Percentiles rank a stretch among this genome's conserved stretches.
These are phyloP conservation scores for Paradendryphiella salina DNA, from an alignment of 2,329 filamentous ascomycete genomes.

Conservation along the genomic window DNA sequence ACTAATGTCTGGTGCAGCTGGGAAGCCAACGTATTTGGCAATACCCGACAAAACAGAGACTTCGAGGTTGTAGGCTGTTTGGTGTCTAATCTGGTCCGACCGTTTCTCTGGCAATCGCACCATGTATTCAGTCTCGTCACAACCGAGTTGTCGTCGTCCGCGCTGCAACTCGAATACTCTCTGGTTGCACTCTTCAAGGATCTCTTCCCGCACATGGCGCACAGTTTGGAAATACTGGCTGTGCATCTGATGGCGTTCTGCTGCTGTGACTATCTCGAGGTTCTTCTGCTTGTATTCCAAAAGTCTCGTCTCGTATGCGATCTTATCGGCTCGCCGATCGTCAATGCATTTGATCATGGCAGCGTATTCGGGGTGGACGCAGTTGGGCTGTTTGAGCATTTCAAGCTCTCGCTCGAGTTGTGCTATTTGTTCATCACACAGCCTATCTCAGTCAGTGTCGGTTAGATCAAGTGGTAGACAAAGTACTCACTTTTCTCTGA, in stretches of 20 bases:
- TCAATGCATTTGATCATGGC: constrained; percentile 88
- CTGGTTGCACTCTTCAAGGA: constrained; percentile 79
- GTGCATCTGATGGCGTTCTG: constrained; percentile 82
- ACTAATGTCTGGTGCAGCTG: constrained; percentile 83
- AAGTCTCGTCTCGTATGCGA: constrained; percentile 74
- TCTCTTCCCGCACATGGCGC: constrained; percentile 78
- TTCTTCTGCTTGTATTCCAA: constrained; percentile 73
- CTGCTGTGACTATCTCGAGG: constrained; percentile 70
- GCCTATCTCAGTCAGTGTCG: constrained; percentile 55
- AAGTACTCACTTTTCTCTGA: constrained; percentile 72
- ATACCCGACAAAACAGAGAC: constrained; percentile 88
- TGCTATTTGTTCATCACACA: constrained; percentile 86
- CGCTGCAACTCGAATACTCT: constrained; percentile 93
- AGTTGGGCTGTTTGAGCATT: constrained; percentile 60
- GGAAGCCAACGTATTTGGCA: constrained; percentile 94
- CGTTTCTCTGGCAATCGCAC: constrained; percentile 78
- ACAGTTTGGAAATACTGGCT: constrained; percentile 88
- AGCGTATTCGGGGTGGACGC: constrained; percentile 85
- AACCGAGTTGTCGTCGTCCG: constrained; percentile 77
- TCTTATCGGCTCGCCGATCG: constrained; percentile 77
- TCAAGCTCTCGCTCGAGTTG: constrained; percentile 72
- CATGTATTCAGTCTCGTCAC: constrained; percentile 78
- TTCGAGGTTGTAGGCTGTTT: constrained; percentile 91
- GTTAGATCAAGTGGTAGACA: background rate
- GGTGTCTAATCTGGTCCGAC: constrained; percentile 77